Conservation (phyloP, 345 rosid genomes). For the Leavenworthia alabamica region DNA sequence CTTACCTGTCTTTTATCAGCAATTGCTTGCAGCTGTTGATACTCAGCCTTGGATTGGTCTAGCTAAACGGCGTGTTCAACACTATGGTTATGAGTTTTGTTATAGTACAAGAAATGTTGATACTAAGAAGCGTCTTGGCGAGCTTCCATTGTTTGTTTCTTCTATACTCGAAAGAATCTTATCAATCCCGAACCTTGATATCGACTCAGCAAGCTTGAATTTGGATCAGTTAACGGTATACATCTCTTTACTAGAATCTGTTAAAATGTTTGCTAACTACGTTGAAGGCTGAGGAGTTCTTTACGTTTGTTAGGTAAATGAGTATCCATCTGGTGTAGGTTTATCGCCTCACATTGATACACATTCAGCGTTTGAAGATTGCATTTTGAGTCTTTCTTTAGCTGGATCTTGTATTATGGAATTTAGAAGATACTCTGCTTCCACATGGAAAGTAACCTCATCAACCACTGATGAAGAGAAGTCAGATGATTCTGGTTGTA, state of each 20-base stretch:
- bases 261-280: background rate
- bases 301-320: constrained; percentile 68
- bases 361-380: constrained; percentile 91
- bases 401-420: constrained; percentile 99
- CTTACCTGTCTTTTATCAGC: constrained; percentile 34
- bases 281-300: background rate
- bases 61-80: constrained; percentile 85
- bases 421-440: constrained; percentile 65
- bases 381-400: constrained; percentile 86
- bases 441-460: constrained; percentile 37
- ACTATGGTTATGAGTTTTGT: constrained; percentile 89
- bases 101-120: constrained; percentile 76
- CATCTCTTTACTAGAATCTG: background rate
- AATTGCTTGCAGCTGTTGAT: constrained; percentile 81
- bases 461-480: constrained; percentile 36
- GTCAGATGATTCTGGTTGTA: constrained; percentile 24
- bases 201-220: constrained; percentile 31
- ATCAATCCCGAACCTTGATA: constrained; percentile 32
- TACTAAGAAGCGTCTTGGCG: constrained; percentile 57
- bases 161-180: constrained; percentile 50
- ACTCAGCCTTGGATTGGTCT: constrained; percentile 65
- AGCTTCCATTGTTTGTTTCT: constrained; percentile 74
- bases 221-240: constrained; percentile 83
- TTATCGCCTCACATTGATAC: constrained; percentile 96
- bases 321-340: constrained; percentile 95